Percentiles rank a stretch among this genome's conserved stretches.
Evolutionary conservation across 2,329 filamentous ascomycete genomes (phyloP).

Genomic region (Diaporthe caulivora): DNA sequence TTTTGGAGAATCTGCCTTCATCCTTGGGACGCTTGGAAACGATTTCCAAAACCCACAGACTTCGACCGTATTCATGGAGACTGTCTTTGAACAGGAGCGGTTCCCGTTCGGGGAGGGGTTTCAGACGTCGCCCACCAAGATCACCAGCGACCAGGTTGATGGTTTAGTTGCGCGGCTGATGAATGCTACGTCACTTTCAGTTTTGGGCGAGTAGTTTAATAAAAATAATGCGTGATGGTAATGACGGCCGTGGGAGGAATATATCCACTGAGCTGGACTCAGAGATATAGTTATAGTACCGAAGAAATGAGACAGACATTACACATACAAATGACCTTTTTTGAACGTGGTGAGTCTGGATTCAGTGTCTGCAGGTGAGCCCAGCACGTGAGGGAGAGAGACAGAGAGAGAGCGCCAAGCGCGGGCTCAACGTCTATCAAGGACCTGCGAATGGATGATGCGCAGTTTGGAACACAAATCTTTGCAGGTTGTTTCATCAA

Average conservation of each 20-base stretch:
- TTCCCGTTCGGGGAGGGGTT: slow-evolving; percentile 17
- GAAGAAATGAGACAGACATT: background rate
- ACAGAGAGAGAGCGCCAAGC: background rate
- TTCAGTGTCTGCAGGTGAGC: background rate
- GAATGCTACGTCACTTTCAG: slow-evolving; percentile 2
- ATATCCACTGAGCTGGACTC: background rate
- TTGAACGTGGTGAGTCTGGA: background rate
- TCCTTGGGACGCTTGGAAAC: slow-evolving; percentile 11
- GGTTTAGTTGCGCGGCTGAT: background rate
- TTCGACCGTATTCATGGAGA: slow-evolving; percentile 1
- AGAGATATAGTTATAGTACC: background rate
- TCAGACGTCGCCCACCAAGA: slow-evolving; percentile 12
- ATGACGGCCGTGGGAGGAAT: background rate
- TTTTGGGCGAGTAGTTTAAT: background rate
- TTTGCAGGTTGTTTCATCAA: background rate
- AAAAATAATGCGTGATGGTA: background rate
- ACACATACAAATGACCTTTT: background rate
- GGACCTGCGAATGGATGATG: background rate
- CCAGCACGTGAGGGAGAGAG: background rate
- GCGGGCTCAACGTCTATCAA: background rate
- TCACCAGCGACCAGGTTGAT: background rate
- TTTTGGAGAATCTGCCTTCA: slow-evolving; percentile 16
- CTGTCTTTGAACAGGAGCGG: slow-evolving; percentile 7
- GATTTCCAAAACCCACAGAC: slow-evolving; percentile 8
- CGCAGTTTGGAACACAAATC: background rate